Evolutionary conservation across 2,329 filamentous ascomycete species (phyloP).

Genomic region (Lojkania enalia): DNA sequence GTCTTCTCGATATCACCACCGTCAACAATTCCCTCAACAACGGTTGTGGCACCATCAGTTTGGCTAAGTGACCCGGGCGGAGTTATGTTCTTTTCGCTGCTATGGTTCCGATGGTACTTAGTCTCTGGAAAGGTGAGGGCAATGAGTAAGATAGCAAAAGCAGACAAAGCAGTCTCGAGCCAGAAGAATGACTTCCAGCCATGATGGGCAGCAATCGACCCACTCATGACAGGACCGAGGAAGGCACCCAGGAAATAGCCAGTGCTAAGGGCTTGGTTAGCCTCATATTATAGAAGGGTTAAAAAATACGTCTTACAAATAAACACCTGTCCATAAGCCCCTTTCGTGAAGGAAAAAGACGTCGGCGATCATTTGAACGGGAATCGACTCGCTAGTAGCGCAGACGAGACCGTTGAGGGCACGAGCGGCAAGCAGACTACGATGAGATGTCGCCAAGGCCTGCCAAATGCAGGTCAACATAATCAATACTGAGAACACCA

Average conservation of each 20-base stretch:
- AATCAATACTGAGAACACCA: conserved; percentile 47
- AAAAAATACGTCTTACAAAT: conserved; percentile 34
- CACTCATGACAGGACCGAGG: conserved; percentile 50
- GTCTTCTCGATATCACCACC: conserved; percentile 34
- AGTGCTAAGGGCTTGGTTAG: conserved; percentile 27
- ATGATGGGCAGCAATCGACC: conserved; percentile 46
- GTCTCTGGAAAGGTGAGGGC: conserved; percentile 50
- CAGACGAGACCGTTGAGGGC: conserved; percentile 49
- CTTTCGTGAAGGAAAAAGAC: conserved; percentile 52
- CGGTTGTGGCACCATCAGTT: not conserved
- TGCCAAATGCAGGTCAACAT: conserved; percentile 50
- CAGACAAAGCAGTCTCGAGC: conserved; percentile 47
- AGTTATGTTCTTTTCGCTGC: not conserved
- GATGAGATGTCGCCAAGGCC: conserved; percentile 48
- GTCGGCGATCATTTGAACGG: conserved; percentile 50
- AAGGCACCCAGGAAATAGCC: conserved; percentile 50
- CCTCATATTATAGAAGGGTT: conserved; percentile 13
- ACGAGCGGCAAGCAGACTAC: conserved; percentile 49
- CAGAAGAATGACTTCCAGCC: conserved; percentile 54
- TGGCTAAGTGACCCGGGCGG: conserved; percentile 2
- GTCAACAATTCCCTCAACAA: conserved; percentile 2
- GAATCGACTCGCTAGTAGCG: conserved; percentile 49
- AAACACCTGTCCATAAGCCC: conserved; percentile 46
- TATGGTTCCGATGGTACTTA: conserved; percentile 41
- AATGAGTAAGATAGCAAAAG: conserved; percentile 45